These are phyloP conservation scores for Harrya chromipes DNA, from an alignment of 768 basidiomycete genomes.

Conservation along the genomic window DNA sequence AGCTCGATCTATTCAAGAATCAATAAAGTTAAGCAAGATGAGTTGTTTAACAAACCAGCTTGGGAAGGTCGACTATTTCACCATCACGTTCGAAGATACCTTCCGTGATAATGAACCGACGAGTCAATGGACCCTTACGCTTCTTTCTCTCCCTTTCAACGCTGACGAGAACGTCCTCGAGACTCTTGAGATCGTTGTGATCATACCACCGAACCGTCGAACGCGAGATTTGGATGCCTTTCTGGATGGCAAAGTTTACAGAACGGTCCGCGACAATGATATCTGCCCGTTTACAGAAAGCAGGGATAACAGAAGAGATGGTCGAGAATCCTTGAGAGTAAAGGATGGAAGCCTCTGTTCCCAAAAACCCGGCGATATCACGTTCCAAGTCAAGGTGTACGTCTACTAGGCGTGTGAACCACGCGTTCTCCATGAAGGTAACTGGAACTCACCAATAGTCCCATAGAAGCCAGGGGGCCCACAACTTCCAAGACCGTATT, in stretches of 20 bases:
- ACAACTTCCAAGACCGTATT: slow-evolving; percentile 93
- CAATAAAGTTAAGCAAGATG: neutral
- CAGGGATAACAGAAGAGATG: slow-evolving; percentile 90
- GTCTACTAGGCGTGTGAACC: slow-evolving; percentile 46
- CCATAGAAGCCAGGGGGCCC: slow-evolving; percentile 98
- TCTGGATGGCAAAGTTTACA: slow-evolving; percentile 94
- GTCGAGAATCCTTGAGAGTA: slow-evolving; percentile 95
- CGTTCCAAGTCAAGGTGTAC: slow-evolving; percentile 89
- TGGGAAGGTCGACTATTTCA: slow-evolving; percentile 87
- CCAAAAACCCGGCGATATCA: slow-evolving; percentile 88
- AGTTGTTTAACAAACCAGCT: slow-evolving; percentile 57
- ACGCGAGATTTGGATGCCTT: slow-evolving; percentile 91
- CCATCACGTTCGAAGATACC: slow-evolving; percentile 97
- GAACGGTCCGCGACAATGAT: slow-evolving; percentile 97
- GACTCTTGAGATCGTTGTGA: slow-evolving; percentile 88
- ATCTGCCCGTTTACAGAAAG: slow-evolving; percentile 97
- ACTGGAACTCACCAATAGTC: slow-evolving; percentile 67
- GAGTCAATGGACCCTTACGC: slow-evolving; percentile 74
- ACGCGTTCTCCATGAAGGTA: neutral
- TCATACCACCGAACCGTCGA: slow-evolving; percentile 94
- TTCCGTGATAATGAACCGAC: slow-evolving; percentile 94
- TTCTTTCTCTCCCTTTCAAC: slow-evolving; percentile 90
- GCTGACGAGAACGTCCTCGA: slow-evolving; percentile 82
- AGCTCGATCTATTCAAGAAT: slow-evolving; percentile 71
- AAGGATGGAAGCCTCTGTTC: slow-evolving; percentile 83